Percentiles rank a stretch among this genome's conserved stretches.
These are phyloP conservation scores for Waltiozyma sp. DNA, from an alignment of 1,139 yeast genomes.

Conservation along the genomic window DNA sequence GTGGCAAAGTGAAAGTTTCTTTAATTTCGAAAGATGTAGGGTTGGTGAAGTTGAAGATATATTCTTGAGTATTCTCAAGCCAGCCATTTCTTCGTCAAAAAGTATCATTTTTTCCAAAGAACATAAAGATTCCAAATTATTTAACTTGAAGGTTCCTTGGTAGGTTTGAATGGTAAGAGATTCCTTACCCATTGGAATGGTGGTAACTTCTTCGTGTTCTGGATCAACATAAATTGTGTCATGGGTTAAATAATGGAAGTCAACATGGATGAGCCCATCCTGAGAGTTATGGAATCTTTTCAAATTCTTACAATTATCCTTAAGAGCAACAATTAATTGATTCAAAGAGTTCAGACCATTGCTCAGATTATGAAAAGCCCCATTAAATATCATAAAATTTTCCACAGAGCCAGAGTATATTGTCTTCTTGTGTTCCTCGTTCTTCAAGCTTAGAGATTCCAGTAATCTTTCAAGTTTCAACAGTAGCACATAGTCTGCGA, in stretches of 20 bases:
- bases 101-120: conserved; percentile 7
- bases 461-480: conserved; percentile 20
- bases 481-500: conserved; percentile 24
- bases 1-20: conserved; percentile 26
- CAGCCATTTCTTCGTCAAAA: conserved; percentile 26
- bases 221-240: conserved; percentile 1
- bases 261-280: conserved; percentile 1
- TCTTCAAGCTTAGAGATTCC: conserved; percentile 10
- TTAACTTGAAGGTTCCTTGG: conserved; percentile 2
- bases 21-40: conserved; percentile 16
- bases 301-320: conserved; percentile 4
- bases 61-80: conserved; percentile 23
- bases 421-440: conserved; percentile 4
- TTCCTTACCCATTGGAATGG: background rate
- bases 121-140: conserved; percentile 4
- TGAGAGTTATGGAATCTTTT: conserved; percentile 5
- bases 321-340: conserved; percentile 3
- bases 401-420: conserved; percentile 1
- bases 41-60: conserved; percentile 12
- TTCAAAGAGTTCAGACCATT: conserved; percentile 8
- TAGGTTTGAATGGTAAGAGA: conserved; percentile 6
- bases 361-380: conserved; percentile 7
- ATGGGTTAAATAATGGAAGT: conserved; percentile 1
- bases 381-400: conserved; percentile 5
- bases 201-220: conserved; percentile 1